Conservation (phyloP, 2,329 filamentous ascomycete species). For the Penicillium griseofulvum region DNA sequence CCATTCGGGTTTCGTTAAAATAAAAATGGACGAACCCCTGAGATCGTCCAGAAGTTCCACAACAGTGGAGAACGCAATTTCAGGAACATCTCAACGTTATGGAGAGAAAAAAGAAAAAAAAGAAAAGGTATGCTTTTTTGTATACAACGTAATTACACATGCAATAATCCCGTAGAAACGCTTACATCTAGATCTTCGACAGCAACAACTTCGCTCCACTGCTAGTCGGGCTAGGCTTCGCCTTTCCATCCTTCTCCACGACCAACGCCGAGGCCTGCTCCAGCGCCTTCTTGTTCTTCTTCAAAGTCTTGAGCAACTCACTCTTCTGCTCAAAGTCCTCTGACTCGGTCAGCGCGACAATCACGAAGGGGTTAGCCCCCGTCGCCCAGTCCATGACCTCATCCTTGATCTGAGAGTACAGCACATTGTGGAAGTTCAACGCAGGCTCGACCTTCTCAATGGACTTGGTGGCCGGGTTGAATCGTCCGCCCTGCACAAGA, state of each 20-base stretch:
- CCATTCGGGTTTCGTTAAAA: neutral
- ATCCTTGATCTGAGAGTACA: conserved; percentile 79
- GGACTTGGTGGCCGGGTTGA: conserved; percentile 70
- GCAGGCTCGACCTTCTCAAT: conserved; percentile 71
- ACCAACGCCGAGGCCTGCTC: conserved; percentile 59
- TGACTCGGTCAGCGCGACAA: conserved; percentile 77
- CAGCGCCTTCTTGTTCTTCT: conserved; percentile 69
- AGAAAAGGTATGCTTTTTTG: conserved; percentile 9
- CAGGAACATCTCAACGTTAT: neutral
- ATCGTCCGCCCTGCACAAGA: conserved; percentile 83
- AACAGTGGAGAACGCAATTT: conserved; percentile 15
- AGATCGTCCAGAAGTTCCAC: conserved; percentile 12
- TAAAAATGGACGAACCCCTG: conserved; percentile 21
- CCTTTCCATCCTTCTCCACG: conserved; percentile 38
- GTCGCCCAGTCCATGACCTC: conserved; percentile 80
- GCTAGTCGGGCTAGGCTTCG: conserved; percentile 42
- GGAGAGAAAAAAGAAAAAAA: neutral
- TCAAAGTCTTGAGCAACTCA: conserved; percentile 67
- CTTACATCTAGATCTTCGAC: conserved; percentile 32
- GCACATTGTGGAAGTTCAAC: conserved; percentile 72
- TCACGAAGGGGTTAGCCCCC: conserved; percentile 79
- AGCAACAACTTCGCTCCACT: conserved; percentile 46
- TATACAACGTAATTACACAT: conserved; percentile 19
- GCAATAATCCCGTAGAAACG: conserved; percentile 6
- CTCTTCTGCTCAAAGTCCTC: conserved; percentile 65